Conservation (phyloP, 768 basidiomycete species). For the Amanita muscaria region DNA sequence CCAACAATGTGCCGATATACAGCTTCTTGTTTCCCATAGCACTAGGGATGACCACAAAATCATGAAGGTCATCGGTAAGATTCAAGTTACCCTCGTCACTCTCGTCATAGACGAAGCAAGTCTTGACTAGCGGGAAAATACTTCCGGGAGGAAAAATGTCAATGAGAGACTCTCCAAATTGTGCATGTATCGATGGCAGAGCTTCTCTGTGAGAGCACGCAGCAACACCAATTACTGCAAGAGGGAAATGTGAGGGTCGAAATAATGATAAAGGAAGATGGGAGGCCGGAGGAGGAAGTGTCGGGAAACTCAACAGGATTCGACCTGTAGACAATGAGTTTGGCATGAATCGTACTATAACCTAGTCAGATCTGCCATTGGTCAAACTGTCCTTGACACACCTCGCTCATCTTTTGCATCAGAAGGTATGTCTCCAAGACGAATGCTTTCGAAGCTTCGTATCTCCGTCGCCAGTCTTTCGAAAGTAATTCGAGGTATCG, state of each 20-base stretch:
- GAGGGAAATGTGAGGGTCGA: conserved; percentile 70
- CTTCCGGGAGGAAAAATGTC: conserved; percentile 60
- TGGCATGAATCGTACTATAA: conserved; percentile 75
- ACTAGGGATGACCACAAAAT: conserved; percentile 71
- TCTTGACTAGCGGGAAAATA: conserved; percentile 70
- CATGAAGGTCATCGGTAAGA: conserved; percentile 46
- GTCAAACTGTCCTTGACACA: conserved; percentile 22
- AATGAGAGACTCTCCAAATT: conserved; percentile 57
- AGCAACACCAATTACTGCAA: conserved; percentile 85
- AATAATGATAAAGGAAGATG: conserved; percentile 65
- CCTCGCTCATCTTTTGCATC: conserved; percentile 72
- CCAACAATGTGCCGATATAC: conserved; percentile 82
- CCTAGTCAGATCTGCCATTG: not conserved
- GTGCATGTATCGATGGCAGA: conserved; percentile 42
- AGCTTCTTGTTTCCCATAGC: conserved; percentile 83
- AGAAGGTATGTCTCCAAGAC: conserved; percentile 76
- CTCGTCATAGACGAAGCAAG: conserved; percentile 83
- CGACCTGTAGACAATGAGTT: conserved; percentile 65
- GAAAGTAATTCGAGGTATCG: conserved; percentile 59
- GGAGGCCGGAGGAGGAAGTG: conserved; percentile 64
- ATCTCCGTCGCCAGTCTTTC: conserved; percentile 71
- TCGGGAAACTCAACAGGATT: conserved; percentile 72
- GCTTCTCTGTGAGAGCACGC: conserved; percentile 47
- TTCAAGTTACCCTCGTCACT: conserved; percentile 48
- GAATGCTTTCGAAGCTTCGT: conserved; percentile 60